These are phyloP conservation scores for Nasturtium officinale DNA, from an alignment of 345 rosid genomes.

Conservation along the genomic window DNA sequence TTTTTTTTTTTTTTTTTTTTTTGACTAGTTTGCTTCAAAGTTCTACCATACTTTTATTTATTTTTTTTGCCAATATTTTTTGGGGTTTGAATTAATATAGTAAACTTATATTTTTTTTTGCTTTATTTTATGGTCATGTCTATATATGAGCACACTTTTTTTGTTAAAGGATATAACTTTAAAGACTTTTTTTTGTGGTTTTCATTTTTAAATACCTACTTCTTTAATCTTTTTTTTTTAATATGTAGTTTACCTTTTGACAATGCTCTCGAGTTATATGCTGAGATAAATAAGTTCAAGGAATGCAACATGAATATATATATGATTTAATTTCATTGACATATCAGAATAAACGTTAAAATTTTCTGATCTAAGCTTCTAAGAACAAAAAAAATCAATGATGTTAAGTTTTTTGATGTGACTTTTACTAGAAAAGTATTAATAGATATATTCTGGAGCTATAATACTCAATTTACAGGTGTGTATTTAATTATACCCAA, in stretches of 20 bases:
- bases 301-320: neutral
- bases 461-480: slow-evolving; percentile 2
- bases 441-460: neutral
- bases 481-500: neutral
- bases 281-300: neutral
- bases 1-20: too few relatives aligned
- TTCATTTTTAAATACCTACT: neutral
- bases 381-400: neutral
- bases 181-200: neutral
- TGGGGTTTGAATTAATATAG: neutral
- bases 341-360: neutral
- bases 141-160: too few relatives aligned
- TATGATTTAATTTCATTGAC: neutral
- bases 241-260: neutral
- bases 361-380: too few relatives aligned
- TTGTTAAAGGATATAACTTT: neutral
- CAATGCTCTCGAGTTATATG: neutral
- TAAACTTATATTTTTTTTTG: too few relatives aligned
- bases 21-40: slow-evolving; percentile 14
- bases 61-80: neutral
- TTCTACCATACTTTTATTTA: neutral
- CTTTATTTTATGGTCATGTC: neutral
- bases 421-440: neutral
- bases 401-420: neutral
- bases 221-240: neutral